phyloP scores from a whole-genome alignment of 495 filamentous ascomycete genomes.

The Daldinia childiae region DNA sequence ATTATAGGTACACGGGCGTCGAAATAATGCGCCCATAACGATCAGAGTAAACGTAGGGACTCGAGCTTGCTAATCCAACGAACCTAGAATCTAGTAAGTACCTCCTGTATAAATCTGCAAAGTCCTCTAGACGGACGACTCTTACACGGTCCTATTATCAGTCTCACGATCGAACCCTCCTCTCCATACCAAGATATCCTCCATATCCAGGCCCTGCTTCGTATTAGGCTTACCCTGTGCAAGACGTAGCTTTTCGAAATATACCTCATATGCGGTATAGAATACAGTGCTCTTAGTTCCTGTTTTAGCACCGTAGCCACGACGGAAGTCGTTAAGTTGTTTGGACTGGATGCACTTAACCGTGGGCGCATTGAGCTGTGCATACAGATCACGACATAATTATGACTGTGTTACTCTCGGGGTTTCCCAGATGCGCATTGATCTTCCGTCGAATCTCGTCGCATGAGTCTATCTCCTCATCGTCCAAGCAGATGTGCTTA shows the following conservation, averaged over 20 bases:
- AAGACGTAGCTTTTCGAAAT: too few species aligned
- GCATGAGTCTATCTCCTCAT: slow-evolving; percentile 47
- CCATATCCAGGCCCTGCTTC: too few species aligned
- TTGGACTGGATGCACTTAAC: slow-evolving; percentile 47
- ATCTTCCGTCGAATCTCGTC: slow-evolving; percentile 52
- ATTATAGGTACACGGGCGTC: too few species aligned
- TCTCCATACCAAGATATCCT: too few species aligned
- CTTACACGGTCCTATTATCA: too few species aligned
- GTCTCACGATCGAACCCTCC: too few species aligned
- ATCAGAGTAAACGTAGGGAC: background rate
- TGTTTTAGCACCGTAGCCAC: slow-evolving; percentile 55
- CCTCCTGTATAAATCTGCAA: too few species aligned
- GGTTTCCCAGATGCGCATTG: slow-evolving; percentile 56
- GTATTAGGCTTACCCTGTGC: too few species aligned
- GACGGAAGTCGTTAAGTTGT: slow-evolving; percentile 59
- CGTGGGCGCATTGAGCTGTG: slow-evolving; percentile 40
- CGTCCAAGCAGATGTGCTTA: slow-evolving; percentile 50
- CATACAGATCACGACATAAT: slow-evolving; percentile 60
- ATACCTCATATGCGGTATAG: too few species aligned
- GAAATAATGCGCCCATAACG: background rate
- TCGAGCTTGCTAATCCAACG: background rate
- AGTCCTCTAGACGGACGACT: too few species aligned
- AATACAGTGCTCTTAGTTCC: slow-evolving; percentile 50
- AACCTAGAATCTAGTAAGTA: too few species aligned
- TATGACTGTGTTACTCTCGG: slow-evolving; percentile 61